phyloP scores from a whole-genome alignment of 83 land plant genomes.

The Picea abies region DNA sequence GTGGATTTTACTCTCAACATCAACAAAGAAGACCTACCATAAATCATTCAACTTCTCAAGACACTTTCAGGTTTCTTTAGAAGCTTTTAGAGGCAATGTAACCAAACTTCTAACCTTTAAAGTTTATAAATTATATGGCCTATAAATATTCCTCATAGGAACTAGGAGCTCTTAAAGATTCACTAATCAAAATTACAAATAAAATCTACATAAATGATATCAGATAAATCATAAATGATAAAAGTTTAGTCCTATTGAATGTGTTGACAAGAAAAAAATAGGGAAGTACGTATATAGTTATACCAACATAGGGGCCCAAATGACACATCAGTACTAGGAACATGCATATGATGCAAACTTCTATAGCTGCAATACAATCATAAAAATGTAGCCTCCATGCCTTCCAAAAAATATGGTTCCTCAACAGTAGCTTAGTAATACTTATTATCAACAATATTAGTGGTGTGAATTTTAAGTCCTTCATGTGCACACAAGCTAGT shows the following conservation, averaged over 20 bases:
- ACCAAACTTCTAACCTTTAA: neutral
- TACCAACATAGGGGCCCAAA: too few species aligned
- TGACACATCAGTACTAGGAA: constrained; percentile 78
- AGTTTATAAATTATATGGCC: neutral
- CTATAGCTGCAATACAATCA: too few species aligned
- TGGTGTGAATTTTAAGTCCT: too few species aligned
- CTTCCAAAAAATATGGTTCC: too few species aligned
- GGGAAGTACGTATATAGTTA: too few species aligned
- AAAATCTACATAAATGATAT: neutral
- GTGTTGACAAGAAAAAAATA: neutral
- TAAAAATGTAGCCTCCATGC: too few species aligned
- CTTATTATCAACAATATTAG: too few species aligned
- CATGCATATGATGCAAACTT: too few species aligned
- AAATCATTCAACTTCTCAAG: neutral
- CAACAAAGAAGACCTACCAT: neutral
- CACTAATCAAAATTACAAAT: neutral
- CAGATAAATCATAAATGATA: too few species aligned
- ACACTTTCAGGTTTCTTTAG: neutral
- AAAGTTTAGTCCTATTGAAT: neutral
- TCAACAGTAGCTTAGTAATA: too few species aligned
- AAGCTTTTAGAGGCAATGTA: neutral
- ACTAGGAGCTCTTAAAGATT: neutral
- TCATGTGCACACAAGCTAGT: too few species aligned
- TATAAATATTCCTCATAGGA: neutral
- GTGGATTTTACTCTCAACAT: too few species aligned